Evolutionary conservation across 192 early-diverging fungal genomes (phyloP), one percentile per base, ranked within the genome.

Genomic region (Kappamyces sp.): DNA sequence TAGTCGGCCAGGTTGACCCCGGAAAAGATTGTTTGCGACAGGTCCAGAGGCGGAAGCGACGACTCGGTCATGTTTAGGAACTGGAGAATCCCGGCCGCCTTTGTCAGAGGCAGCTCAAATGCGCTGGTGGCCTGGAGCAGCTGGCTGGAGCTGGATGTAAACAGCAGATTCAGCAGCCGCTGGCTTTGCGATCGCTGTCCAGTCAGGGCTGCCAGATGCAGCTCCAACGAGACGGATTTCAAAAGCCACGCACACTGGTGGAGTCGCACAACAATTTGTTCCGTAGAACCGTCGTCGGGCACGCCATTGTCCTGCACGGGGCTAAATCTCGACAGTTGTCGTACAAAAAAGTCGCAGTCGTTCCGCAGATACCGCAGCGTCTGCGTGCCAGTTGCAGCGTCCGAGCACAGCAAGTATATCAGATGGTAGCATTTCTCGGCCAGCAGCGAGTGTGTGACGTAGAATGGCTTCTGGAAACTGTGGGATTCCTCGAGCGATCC

Each of bases 231-330:
- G 10, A 92, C 63, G 23, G 84, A 74, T 54, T 88, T 85, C 78
- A 97, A 79, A 7, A 96, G 74, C 93, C 93, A 98, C 0, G 95
- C 80, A 9, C 91, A 85, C 43, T 89, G 87, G 60, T 93, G 83
- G 49, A 98, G 74, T 38, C 62, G 43, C 12, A 73, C 67, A 2
- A 67, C 43, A 36, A 59, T 13, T 32, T 40, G 38, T 2, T 33
- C 8, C 40, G 36, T 13, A 44, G 47, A 62, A 13, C 43, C 47
- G 5, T 60, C 38, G 37, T 35, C 43, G 5, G 40, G 23, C 33
- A 50, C 44, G 31, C 52, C 51, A n/a, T 23, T 34, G 39, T 60
- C 51, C 5, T n/a, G 38, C 38, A 60, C 58, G 7, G 15, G 12
- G 5, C 23, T 33, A 31, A 46, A 50, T 1, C 15, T 13, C 12